Evolutionary conservation across 495 filamentous ascomycete genomes (phyloP), one percentile per base, ranked within the genome.

Genomic region (Aspergillus saccharolyticus): DNA sequence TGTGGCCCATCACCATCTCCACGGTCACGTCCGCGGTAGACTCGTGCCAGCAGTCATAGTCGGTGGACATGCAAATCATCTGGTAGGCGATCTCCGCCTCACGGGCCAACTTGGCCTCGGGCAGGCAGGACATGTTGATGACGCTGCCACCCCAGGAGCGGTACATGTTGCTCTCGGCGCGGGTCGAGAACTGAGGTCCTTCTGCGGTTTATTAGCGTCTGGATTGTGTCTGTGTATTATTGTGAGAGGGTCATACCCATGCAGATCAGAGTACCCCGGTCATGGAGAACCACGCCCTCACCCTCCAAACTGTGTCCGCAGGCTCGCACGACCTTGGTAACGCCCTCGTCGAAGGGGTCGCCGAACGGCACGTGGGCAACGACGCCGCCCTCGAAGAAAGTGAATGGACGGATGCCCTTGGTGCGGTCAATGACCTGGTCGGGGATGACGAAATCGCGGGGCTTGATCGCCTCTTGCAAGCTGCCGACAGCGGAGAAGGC

Each of bases 11-110:
- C 15, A 99, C 95, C 88, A 96, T 96, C 67, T 89, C 89, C 8
- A 99, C 94, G 58, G 89, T 91, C 33, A 99, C 94, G 55, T 83
- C 84, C 43, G 86, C 88, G 46, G 82, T 85, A 5, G 78, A 78
- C 54, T 74, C 72, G 68, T 89, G 88, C 94, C 94, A 97, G 82
- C 92, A 96, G 73, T 99, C 95, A 66, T 99, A 99, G 74, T 99
- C 94, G 20, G 94, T 99, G 24, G 88, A 86, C 95, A 99, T 99
- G 79, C 93, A 97, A 63, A 99, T 93, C 83, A 97, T 93, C 76
- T 93, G 90, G 67, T 96, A 97, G 16, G 87, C 88, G 61, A 99
- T 87, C 77, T 99, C 95, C 4, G 95, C 95, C 78, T 99, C 94
- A 30, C 89, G 82, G 24, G 94, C 94, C 14, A 99, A 84, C 78